Conservation (phyloP, 257 asterid genomes). For the Galeopsis tetrahit region DNA sequence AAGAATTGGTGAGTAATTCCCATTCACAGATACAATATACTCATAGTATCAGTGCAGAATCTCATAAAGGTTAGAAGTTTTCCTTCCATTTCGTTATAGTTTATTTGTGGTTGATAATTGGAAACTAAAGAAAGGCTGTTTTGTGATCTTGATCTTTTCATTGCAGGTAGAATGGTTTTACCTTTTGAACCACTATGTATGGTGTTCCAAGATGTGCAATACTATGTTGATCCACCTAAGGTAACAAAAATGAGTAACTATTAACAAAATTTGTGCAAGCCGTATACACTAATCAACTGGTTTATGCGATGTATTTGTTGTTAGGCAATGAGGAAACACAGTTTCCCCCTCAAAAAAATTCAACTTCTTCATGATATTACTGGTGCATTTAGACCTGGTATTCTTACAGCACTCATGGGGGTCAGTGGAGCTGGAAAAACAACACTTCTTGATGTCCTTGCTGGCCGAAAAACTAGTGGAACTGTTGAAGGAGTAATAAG, state of each 20-base stretch:
- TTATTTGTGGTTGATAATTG: background rate
- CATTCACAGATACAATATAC: constrained; percentile 22
- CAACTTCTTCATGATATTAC: constrained; percentile 53
- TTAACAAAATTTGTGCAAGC: background rate
- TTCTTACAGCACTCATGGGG: constrained; percentile 65
- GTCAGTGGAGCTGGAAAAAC: constrained; percentile 72
- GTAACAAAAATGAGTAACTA: constrained; percentile 34
- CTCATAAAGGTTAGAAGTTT: constrained; percentile 37
- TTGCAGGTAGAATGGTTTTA: constrained; percentile 45
- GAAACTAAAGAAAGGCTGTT: background rate
- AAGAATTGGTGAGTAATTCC: constrained; percentile 30
- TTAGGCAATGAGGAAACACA: constrained; percentile 52
- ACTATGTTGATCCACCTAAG: constrained; percentile 54
- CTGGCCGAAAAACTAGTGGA: constrained; percentile 62
- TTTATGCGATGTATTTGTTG: background rate
- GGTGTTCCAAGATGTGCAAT: constrained; percentile 56
- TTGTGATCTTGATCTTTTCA: background rate
- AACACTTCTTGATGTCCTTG: constrained; percentile 61
- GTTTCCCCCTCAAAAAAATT: constrained; percentile 42
- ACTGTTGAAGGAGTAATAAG: constrained; percentile 51
- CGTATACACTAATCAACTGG: background rate
- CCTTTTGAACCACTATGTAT: constrained; percentile 57
- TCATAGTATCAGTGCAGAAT: constrained; percentile 21
- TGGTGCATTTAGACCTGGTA: constrained; percentile 55
- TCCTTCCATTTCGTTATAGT: background rate